A percentile compares a stretch with the other conserved stretches of the same genome.
phyloP scores from a whole-genome alignment of 202 grass and related monocot genomes.

The Hordeum pubiflorum region DNA sequence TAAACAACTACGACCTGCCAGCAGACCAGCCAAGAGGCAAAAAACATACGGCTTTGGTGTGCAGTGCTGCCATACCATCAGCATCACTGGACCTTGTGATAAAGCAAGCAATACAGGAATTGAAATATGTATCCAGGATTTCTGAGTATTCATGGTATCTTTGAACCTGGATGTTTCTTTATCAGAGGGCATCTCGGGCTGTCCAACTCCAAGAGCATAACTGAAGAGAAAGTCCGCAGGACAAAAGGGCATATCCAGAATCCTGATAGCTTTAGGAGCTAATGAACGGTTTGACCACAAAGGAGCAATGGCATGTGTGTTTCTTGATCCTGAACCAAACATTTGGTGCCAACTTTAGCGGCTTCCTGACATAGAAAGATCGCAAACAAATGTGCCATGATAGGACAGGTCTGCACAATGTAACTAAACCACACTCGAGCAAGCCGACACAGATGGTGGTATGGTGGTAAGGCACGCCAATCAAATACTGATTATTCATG shows the following conservation, averaged over 20 bases:
- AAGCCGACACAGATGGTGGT: background rate
- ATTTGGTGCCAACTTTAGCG: too few species aligned
- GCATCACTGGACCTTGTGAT: background rate
- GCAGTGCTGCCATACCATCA: background rate
- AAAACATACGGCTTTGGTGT: background rate
- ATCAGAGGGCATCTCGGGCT: background rate
- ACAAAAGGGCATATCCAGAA: too few species aligned
- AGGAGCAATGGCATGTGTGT: too few species aligned
- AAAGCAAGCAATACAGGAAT: background rate
- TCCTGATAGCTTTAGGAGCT: too few species aligned
- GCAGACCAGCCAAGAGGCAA: background rate
- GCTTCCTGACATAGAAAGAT: too few species aligned
- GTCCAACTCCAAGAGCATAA: too few species aligned
- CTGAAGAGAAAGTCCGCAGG: too few species aligned
- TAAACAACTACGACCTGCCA: background rate
- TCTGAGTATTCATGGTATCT: background rate
- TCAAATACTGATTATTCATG: background rate
- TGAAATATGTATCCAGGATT: background rate
- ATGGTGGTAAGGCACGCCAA: background rate
- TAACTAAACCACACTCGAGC: background rate
- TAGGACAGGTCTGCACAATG: too few species aligned
- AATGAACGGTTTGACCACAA: too few species aligned
- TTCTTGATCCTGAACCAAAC: too few species aligned
- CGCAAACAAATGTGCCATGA: too few species aligned
- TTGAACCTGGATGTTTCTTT: background rate